Conservation (phyloP, 306 rosid genomes). For the Lotus japonicus region DNA sequence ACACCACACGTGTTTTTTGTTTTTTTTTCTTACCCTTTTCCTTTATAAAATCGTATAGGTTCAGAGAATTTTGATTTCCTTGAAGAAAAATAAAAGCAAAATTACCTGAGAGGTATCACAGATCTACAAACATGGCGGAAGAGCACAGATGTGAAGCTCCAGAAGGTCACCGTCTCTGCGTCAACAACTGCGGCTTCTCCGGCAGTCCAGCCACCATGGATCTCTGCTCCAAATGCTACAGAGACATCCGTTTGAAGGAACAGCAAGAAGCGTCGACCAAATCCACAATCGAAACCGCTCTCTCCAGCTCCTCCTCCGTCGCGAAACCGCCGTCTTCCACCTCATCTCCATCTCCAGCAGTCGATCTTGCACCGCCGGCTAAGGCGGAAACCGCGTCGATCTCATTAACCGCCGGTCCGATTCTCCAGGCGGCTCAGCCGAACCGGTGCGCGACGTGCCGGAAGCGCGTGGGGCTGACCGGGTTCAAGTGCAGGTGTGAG, state of each 20-base stretch:
- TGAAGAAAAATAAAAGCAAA: not conserved
- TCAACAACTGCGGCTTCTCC: constrained; percentile 75
- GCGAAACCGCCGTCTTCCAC: constrained; percentile 6
- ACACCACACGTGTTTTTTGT: not conserved
- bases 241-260: constrained; percentile 42
- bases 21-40: too few relatives aligned
- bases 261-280: constrained; percentile 56
- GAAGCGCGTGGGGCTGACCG: constrained; percentile 74
- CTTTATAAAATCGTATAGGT: constrained; percentile 15
- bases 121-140: constrained; percentile 53
- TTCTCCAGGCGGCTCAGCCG: constrained; percentile 14
- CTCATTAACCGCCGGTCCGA: not conserved
- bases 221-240: constrained; percentile 84
- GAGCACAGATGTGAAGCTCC: constrained; percentile 80
- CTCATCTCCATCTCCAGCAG: constrained; percentile 3
- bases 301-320: constrained; percentile 24
- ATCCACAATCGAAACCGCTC: constrained; percentile 64
- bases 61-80: not conserved
- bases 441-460: constrained; percentile 60
- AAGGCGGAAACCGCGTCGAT: not conserved
- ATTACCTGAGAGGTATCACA: not conserved
- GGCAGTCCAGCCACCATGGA: constrained; percentile 75
- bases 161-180: constrained; percentile 76
- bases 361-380: not conserved
- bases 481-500: constrained; percentile 76